These are phyloP conservation scores for Oryza rufipogon DNA, from an alignment of 176 grass and related monocot species.

Conservation along the genomic window DNA sequence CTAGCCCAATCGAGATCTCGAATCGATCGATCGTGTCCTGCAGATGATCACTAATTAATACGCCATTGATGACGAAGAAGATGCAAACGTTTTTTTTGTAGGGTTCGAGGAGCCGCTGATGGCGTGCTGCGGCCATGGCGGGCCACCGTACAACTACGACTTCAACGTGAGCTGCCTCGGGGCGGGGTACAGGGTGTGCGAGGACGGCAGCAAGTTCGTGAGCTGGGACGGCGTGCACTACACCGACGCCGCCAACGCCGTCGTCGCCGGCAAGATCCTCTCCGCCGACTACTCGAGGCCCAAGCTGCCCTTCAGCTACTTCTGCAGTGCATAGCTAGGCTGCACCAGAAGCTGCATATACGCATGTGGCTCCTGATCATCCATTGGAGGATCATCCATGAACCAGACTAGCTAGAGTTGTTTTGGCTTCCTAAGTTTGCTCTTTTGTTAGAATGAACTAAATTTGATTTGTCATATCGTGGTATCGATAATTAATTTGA, in stretches of 20 bases:
- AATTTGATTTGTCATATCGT: not conserved
- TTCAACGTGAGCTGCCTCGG: conserved; percentile 49
- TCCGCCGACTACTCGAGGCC: conserved; percentile 65
- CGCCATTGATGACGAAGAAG: not conserved
- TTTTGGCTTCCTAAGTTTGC: not conserved
- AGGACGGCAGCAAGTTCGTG: conserved; percentile 60
- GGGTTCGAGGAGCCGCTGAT: conserved; percentile 66
- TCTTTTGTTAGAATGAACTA: not conserved
- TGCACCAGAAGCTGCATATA: not conserved
- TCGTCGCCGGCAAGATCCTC: conserved; percentile 69
- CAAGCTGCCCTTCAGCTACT: conserved; percentile 60
- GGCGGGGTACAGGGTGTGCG: conserved; percentile 52
- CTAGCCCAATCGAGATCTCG: too few species aligned
- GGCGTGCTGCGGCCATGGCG: conserved; percentile 70
- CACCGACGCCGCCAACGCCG: conserved; percentile 71
- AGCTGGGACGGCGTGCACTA: conserved; percentile 96
- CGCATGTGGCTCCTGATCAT: too few species aligned
- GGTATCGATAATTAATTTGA: not conserved
- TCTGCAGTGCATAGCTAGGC: conserved; percentile 39
- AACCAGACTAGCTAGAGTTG: not conserved
- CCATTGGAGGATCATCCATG: not conserved
- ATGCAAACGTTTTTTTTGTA: not conserved
- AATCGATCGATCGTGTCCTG: too few species aligned
- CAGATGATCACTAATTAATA: too few species aligned
- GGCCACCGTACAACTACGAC: conserved; percentile 75